Evolutionary conservation across 2,329 filamentous ascomycete species (phyloP), one percentile per base, ranked within the genome.

Genomic region (Monilinia fructigena): DNA sequence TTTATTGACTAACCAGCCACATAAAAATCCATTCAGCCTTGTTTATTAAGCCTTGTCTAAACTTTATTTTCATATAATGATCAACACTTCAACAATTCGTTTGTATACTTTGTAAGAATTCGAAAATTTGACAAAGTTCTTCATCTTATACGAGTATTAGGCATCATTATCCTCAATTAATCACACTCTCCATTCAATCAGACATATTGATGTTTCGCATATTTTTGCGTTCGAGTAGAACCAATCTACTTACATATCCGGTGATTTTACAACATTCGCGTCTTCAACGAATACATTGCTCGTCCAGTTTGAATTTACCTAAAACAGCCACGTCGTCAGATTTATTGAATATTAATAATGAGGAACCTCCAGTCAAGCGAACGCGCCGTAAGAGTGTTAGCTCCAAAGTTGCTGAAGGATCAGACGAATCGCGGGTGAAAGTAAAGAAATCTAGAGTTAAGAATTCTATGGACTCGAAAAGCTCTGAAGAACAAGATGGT

Each of bases 181-280:
- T 1, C 31, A 20, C 10, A 6, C 7, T 20, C 31, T 38, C 28
- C 8, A 60, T 1, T n/a, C 3, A n/a, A 26, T 28, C 48, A 28
- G 35, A 60, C 7, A 18, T 18, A 59, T 72, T 72, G 50, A 73
- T 73, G 72, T 72, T 73, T 59, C 71, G 72, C 59, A n/a, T 68
- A 42, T 45, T 50, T 12, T 52, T 31, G 35, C 31, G 40, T 40
- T 35, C 67, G 28, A 66, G 58, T 59, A 70, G 67, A 70, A 55
- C 66, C 52, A 59, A 65, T 47, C 66, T 68, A 50, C 59, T 62
- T 47, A 42, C 42, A 55, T 48, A 18, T 50, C 42, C 42, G 31
- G 35, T 47, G 12, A 42, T 28, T 26, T 42, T 50, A 47, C 35
- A 58, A 26, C 62, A 38, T 47, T 45, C 23, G 11, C 45, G 28